Base-by-base conservation (phyloP, 2,329 filamentous ascomycete species). In the Zasmidium citrigriseum region DNA sequence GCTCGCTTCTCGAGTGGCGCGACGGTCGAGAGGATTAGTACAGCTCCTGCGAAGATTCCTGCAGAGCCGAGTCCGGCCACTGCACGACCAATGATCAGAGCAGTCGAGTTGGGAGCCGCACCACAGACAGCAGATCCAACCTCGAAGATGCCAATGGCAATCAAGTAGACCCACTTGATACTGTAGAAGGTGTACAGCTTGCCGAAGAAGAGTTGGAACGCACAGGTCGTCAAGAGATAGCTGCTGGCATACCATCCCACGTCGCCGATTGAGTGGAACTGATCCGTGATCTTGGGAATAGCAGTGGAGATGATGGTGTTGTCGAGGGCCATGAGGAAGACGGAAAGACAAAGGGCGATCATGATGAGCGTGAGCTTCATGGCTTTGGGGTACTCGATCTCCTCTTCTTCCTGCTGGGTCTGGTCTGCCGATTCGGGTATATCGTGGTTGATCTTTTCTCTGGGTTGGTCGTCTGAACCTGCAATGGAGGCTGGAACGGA, bases 121-220 rank as follows among this genome's bases (percentile, higher is more conserved):
- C 77, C 82, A 59, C 81, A 83, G 54, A 84, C 72, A 12, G 80
- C 70, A n/a, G 77, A 80, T 18, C 82, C 82, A 52, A 83, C 56
- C 64, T 82, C 80, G 68, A 83, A 83, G 66, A 81, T 76, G 59
- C 72, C 63, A 22, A 82, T 71, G 0, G 77, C 76, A 16, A 61
- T 60, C 9, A 82, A 61, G 65, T 76, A 82, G 46, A 78, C 69
- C 73, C 73, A 78, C 68, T 82, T 83, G 66, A 77, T 67, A 1
- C 68, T 68, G 65, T 78, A 80, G 69, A 75, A 79, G 25, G 77
- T 78, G 67, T 80, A 80, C 53, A 80, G 72, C 16, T 77, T 75
- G n/a, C 77, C 78, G 62, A 76, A 80, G 44, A 79, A 66, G 4
- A 80, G 68, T 58, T 79, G 78, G 51, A 72, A 67, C 7, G 70